Conservation (phyloP, 2,329 filamentous ascomycete genomes). For the Juglanconis juglandina region DNA sequence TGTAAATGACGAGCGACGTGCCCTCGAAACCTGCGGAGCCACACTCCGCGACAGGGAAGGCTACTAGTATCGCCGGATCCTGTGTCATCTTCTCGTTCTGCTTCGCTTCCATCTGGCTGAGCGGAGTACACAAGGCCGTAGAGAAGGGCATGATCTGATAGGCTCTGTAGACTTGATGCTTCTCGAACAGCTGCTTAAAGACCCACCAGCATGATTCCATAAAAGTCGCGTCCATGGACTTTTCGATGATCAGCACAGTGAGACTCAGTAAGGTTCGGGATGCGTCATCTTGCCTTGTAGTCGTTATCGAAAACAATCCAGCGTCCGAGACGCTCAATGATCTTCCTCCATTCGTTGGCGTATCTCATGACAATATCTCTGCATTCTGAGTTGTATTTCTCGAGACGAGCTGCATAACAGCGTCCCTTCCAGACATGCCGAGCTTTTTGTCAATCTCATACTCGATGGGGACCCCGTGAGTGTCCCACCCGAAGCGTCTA, state of each 20-base stretch:
- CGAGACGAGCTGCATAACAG: conserved; percentile 80
- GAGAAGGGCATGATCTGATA: conserved; percentile 95
- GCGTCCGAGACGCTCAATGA: conserved; percentile 81
- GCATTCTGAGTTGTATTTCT: conserved; percentile 88
- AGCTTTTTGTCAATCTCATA: conserved; percentile 97
- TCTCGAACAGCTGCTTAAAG: conserved; percentile 89
- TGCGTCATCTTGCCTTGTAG: conserved; percentile 64
- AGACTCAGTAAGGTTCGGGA: no score
- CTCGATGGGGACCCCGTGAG: conserved; percentile 94
- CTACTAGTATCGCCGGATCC: conserved; percentile 84
- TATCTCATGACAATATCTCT: conserved; percentile 91
- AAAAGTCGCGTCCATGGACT: conserved; percentile 80
- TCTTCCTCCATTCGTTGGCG: conserved; percentile 79
- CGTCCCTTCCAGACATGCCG: conserved; percentile 74
- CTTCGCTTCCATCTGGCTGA: conserved; percentile 91
- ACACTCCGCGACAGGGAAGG: conserved; percentile 72
- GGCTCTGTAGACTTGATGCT: conserved; percentile 83
- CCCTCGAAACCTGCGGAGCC: conserved; percentile 52
- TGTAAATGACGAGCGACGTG: conserved; percentile 79
- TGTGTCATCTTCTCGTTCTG: conserved; percentile 93
- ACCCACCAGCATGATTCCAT: conserved; percentile 99
- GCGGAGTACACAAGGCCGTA: conserved; percentile 79
- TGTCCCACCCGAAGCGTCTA: conserved; percentile 91
- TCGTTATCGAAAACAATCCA: conserved; percentile 99
- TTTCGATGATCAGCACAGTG: no score